These are phyloP conservation scores for Hortiboletus rubellus DNA, from an alignment of 1,284 basidiomycete species.

Conservation along the genomic window DNA sequence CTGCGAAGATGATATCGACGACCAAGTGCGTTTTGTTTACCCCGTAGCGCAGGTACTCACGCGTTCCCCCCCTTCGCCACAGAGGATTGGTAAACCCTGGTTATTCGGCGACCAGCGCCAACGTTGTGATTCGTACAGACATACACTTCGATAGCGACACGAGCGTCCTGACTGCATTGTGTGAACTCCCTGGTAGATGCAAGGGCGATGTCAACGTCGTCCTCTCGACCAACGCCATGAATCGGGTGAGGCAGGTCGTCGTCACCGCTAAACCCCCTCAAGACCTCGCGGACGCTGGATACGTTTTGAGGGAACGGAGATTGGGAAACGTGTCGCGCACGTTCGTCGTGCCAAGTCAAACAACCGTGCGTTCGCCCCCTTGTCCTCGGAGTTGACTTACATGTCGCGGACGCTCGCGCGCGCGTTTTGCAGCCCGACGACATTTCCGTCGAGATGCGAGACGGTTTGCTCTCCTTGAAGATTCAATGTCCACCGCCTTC, in stretches of 20 bases:
- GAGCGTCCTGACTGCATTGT: conserved; percentile 51
- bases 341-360: conserved; percentile 56
- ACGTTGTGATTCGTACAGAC: conserved; percentile 49
- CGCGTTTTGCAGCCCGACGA: conserved; percentile 42
- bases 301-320: conserved; percentile 50
- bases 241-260: conserved; percentile 54
- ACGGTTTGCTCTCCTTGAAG: conserved; percentile 51
- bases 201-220: conserved; percentile 51
- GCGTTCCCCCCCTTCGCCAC: background rate
- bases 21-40: conserved; percentile 24
- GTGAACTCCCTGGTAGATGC: conserved; percentile 65
- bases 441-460: conserved; percentile 46
- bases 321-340: conserved; percentile 53
- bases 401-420: conserved; percentile 8
- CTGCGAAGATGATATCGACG: conserved; percentile 13
- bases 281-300: conserved; percentile 36
- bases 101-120: conserved; percentile 18
- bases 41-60: conserved; percentile 8
- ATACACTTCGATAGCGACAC: conserved; percentile 50
- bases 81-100: conserved; percentile 24
- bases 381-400: background rate
- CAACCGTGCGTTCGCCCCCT: conserved; percentile 46
- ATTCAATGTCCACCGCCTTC: conserved; percentile 42
- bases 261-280: conserved; percentile 46
- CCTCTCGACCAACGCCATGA: conserved; percentile 55